Evolutionary conservation across 202 grass and related monocot species (phyloP).

Genomic region (Musa balbisiana): DNA sequence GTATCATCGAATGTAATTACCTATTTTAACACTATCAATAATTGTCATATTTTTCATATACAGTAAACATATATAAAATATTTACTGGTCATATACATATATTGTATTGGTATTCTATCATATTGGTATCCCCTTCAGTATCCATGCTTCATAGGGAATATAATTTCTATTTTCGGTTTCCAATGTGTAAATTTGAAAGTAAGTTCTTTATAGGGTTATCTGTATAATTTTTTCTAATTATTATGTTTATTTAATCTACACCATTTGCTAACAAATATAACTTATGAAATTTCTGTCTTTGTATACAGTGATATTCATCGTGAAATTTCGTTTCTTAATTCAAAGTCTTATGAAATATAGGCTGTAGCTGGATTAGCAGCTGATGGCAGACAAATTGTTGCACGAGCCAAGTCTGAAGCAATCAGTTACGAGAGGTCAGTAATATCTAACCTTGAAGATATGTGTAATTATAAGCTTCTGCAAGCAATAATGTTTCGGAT

Average conservation of each 20-base stretch:
- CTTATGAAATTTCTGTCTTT: background rate
- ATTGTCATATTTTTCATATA: background rate
- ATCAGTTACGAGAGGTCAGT: conserved; percentile 61
- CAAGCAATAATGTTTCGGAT: background rate
- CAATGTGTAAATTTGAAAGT: no score
- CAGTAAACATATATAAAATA: no score
- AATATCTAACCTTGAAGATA: background rate
- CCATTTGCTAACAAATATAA: background rate
- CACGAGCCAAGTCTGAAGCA: conserved; percentile 66
- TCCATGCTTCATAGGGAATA: background rate
- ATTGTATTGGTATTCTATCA: no score
- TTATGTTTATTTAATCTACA: background rate
- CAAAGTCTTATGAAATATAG: conserved; percentile 24
- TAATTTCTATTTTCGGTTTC: background rate
- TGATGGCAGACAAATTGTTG: conserved; percentile 82
- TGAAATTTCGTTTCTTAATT: background rate
- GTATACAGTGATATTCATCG: background rate
- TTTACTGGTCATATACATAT: no score
- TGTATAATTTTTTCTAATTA: background rate
- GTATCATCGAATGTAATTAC: background rate
- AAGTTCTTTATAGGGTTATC: background rate
- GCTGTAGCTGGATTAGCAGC: conserved; percentile 68
- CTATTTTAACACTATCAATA: background rate
- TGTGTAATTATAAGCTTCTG: background rate
- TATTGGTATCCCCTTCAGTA: background rate